These are phyloP conservation scores for Quercus gilva DNA, from an alignment of 306 rosid genomes.

Conservation along the genomic window DNA sequence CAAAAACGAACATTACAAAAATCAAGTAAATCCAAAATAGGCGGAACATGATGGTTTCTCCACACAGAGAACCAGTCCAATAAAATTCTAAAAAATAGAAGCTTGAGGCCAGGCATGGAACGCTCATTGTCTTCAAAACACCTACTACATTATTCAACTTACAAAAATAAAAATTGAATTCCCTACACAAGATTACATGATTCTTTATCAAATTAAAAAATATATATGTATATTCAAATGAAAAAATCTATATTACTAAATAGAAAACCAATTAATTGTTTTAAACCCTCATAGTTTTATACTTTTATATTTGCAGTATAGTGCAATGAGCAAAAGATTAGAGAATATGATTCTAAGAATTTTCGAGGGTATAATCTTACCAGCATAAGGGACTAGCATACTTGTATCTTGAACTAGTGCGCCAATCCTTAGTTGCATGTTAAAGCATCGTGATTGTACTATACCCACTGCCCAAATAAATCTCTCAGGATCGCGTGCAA, in stretches of 20 bases:
- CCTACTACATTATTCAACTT: not conserved
- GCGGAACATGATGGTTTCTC: too few relatives aligned
- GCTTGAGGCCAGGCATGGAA: too few relatives aligned
- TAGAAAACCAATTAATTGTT: not conserved
- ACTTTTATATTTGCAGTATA: not conserved
- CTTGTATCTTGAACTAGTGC: slow-evolving; percentile 76
- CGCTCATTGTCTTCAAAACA: too few relatives aligned
- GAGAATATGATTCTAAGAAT: slow-evolving; percentile 9
- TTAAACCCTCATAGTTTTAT: not conserved
- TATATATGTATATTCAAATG: not conserved
- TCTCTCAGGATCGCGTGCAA: slow-evolving; percentile 74
- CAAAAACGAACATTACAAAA: too few relatives aligned
- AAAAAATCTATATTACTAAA: not conserved
- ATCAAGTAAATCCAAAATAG: too few relatives aligned
- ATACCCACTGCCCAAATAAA: slow-evolving; percentile 89
- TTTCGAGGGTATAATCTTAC: slow-evolving; percentile 36
- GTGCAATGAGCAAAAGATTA: not conserved
- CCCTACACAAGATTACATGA: not conserved
- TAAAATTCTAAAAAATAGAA: too few relatives aligned
- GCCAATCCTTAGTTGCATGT: slow-evolving; percentile 73
- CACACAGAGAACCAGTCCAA: too few relatives aligned
- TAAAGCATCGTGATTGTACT: slow-evolving; percentile 88
- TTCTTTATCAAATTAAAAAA: not conserved
- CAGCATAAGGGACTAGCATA: slow-evolving; percentile 91
- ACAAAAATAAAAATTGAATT: not conserved